These are phyloP conservation scores for Aurifilum marmelostoma DNA, from an alignment of 2,329 filamentous ascomycete genomes.

Conservation along the genomic window DNA sequence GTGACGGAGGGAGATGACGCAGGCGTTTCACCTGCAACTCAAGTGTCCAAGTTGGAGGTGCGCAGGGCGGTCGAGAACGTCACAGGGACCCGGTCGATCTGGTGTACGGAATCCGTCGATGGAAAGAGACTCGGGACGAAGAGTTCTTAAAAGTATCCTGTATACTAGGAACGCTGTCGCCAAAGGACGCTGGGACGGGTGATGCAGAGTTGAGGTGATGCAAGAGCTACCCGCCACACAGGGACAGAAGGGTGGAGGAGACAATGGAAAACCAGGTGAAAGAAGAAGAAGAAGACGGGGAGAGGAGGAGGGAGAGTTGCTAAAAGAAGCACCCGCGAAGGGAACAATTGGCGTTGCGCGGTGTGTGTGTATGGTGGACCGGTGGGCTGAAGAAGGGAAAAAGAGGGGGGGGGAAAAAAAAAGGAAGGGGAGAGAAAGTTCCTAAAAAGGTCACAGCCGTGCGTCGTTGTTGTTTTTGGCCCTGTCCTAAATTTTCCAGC, in stretches of 20 bases:
- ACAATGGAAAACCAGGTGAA: slow-evolving; percentile 28
- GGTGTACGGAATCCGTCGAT: background rate
- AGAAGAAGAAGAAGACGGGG: slow-evolving; percentile 20
- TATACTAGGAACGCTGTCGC: background rate
- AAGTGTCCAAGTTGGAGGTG: background rate
- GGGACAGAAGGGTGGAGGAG: background rate
- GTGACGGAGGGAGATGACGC: background rate
- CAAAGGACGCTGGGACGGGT: slow-evolving; percentile 6
- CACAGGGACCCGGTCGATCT: background rate
- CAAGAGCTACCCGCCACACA: background rate
- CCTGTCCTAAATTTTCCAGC: slow-evolving; percentile 22
- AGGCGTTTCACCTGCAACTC: background rate
- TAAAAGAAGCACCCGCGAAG: slow-evolving; percentile 27
- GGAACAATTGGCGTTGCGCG: slow-evolving; percentile 29
- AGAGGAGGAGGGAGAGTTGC: slow-evolving; percentile 14
- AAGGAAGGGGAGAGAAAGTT: slow-evolving; percentile 9
- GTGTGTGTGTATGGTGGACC: slow-evolving; percentile 27
- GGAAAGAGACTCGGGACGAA: background rate
- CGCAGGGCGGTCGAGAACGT: background rate
- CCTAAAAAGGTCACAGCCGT: slow-evolving; percentile 20
- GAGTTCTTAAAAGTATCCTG: slow-evolving; percentile 1
- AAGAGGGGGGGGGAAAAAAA: slow-evolving; percentile 11
- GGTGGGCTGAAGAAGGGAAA: slow-evolving; percentile 18
- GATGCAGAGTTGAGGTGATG: slow-evolving; percentile 8
- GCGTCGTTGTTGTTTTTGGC: slow-evolving; percentile 27